Conservation (phyloP, 2,329 filamentous ascomycete genomes). For the Trichoderma citrinoviride region DNA sequence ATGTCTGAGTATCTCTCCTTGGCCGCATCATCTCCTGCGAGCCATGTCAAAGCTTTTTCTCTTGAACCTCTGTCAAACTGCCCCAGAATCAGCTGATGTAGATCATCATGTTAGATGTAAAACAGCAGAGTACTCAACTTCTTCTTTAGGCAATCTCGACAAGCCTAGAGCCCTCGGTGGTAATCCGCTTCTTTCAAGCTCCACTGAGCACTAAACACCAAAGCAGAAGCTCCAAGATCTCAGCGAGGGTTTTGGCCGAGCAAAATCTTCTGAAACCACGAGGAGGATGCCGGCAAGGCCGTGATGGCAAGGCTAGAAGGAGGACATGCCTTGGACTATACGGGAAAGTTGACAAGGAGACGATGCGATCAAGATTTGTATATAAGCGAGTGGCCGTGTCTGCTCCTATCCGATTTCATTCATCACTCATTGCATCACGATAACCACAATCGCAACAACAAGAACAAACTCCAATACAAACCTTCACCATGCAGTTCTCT, state of each 20-base stretch:
- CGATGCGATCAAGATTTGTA: background rate
- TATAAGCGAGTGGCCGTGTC: background rate
- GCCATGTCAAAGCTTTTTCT: background rate
- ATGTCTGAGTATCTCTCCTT: background rate
- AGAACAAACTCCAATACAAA: background rate
- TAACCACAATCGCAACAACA: too few relatives aligned
- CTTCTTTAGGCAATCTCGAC: conserved; percentile 6
- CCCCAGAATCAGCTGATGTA: background rate
- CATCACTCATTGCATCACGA: background rate
- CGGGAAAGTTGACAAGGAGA: background rate
- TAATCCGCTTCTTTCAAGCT: background rate
- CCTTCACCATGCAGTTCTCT: conserved; percentile 17
- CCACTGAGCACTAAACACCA: conserved; percentile 12
- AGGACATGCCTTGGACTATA: too few relatives aligned
- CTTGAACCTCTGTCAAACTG: background rate
- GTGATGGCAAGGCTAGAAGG: background rate
- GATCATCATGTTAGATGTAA: conserved; percentile 1
- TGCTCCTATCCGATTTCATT: background rate
- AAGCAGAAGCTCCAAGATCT: conserved; percentile 16
- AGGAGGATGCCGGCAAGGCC: background rate
- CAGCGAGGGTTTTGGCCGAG: background rate
- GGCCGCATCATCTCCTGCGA: background rate
- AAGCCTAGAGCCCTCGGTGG: background rate
- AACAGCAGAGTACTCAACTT: background rate
- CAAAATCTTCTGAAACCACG: background rate